Base-by-base conservation (phyloP, 305 asterid species). In the Andrographis paniculata region DNA sequence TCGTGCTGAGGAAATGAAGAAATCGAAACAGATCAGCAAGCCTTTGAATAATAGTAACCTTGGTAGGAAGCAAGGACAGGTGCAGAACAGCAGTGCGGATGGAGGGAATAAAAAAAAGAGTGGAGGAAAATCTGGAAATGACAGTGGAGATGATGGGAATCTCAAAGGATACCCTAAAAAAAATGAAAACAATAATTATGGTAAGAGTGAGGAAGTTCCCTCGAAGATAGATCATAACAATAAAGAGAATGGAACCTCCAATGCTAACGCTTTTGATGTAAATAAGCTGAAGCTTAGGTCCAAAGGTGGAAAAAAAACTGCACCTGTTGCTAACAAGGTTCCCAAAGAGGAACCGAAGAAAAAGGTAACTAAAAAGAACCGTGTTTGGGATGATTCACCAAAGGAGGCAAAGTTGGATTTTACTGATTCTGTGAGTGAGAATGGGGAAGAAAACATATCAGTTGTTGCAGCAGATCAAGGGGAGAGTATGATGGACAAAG, bases 401-500 rank as follows among this genome's bases (percentile, higher is more conserved):
- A 21, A 42, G 45, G 74, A 77, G 53, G 27, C 72, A 16, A 82
- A 85, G 69, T 66, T 85, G 66, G 98, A 89, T 69, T 89, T 74
- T 60, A 85, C 95, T 14, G 88, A 79, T 80, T 76, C 78, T 11
- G 67, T 37, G 68, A 63, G 71, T 66, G 96, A 74, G 79, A 73
- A 82, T 66, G 84, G 72, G 69, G 83, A 76, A 60, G 73, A 78
- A 16, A 74, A 67, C 56, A 39, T 71, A 33, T 55, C 82, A 20
- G 80, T 70, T 63, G 80, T 73, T 28, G 74, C 75, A 21, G 66
- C 68, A 56, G 80, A 68, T 66, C 70, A 67, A 42, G 95, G 92
- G 43, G 88, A 78, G 73, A 89, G 98, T 71, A 78, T 78, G 96
- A 89, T 89, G 98, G 98, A 89, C 73, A 76, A 59, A 64, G 98